phyloP scores from a whole-genome alignment of 495 filamentous ascomycete genomes.

The Amorphotheca resinae region DNA sequence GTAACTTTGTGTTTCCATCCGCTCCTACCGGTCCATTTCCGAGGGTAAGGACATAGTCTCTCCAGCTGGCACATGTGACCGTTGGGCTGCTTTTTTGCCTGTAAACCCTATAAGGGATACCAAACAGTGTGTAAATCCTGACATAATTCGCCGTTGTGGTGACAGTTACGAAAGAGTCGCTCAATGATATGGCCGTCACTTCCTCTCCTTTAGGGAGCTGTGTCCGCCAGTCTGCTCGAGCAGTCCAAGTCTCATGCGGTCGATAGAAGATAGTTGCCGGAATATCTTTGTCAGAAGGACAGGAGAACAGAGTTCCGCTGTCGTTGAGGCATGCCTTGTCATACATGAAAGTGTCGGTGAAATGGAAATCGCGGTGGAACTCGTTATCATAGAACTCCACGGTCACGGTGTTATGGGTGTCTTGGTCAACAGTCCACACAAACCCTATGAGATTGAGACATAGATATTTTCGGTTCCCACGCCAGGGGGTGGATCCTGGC shows the following conservation, averaged over 20 bases:
- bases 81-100: slow-evolving; percentile 80
- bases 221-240: slow-evolving; percentile 81
- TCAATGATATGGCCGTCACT: slow-evolving; percentile 78
- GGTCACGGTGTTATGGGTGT: slow-evolving; percentile 87
- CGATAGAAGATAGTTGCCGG: slow-evolving; percentile 88
- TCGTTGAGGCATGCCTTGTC: slow-evolving; percentile 89
- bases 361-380: slow-evolving; percentile 86
- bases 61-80: slow-evolving; percentile 84
- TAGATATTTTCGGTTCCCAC: slow-evolving; percentile 83
- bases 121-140: slow-evolving; percentile 84
- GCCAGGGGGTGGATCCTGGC: slow-evolving; percentile 89
- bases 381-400: slow-evolving; percentile 96
- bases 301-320: slow-evolving; percentile 77
- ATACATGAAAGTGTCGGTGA: slow-evolving; percentile 89
- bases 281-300: slow-evolving; percentile 50
- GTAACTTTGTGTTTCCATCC: slow-evolving; percentile 59
- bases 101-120: slow-evolving; percentile 77
- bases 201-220: slow-evolving; percentile 69
- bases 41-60: slow-evolving; percentile 86
- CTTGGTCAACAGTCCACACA: slow-evolving; percentile 95
- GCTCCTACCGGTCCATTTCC: slow-evolving; percentile 78
- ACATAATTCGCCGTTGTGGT: slow-evolving; percentile 78
- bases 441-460: slow-evolving; percentile 87
- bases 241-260: slow-evolving; percentile 93
- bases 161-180: slow-evolving; percentile 79